A percentile compares a stretch with the other conserved stretches of the same genome.
These are phyloP conservation scores for Quillaja saponaria DNA, from an alignment of 306 rosid species.

Conservation along the genomic window DNA sequence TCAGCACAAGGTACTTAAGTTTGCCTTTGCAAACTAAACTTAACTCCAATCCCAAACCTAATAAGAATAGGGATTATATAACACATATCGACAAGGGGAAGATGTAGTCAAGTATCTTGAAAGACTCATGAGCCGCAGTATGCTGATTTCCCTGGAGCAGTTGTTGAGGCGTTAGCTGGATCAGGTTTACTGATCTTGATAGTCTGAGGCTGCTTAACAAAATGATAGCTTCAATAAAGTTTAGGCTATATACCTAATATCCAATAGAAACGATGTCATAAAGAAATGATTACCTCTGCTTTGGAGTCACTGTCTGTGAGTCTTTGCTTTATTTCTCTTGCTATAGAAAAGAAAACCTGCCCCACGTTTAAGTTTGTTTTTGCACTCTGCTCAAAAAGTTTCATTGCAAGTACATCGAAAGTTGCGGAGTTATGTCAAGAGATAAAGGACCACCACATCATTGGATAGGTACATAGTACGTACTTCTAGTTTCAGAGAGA, in stretches of 20 bases:
- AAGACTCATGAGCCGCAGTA: conserved; percentile 26
- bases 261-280: conserved; percentile 1
- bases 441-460: no score
- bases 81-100: not conserved
- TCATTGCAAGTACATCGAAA: not conserved
- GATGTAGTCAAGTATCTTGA: not conserved
- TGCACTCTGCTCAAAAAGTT: conserved; percentile 36
- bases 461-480: no score
- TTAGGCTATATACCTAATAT: not conserved
- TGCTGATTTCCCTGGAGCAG: not conserved
- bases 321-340: conserved; percentile 38
- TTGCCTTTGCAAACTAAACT: conserved; percentile 15
- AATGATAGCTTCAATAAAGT: not conserved
- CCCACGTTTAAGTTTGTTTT: conserved; percentile 39
- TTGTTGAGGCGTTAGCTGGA: conserved; percentile 10
- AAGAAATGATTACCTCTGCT: conserved; percentile 6
- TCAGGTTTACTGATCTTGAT: conserved; percentile 31
- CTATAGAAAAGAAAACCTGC: conserved; percentile 33
- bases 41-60: not conserved
- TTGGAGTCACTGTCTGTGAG: conserved; percentile 25
- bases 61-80: not conserved
- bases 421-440: not conserved
- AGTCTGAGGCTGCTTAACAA: conserved; percentile 20
- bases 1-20: not conserved
- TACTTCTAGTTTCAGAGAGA: not conserved